Percentiles rank a stretch among this genome's conserved stretches.
These are phyloP conservation scores for Coemansia sp. DNA, from an alignment of 192 early-diverging fungal genomes.

Conservation along the genomic window DNA sequence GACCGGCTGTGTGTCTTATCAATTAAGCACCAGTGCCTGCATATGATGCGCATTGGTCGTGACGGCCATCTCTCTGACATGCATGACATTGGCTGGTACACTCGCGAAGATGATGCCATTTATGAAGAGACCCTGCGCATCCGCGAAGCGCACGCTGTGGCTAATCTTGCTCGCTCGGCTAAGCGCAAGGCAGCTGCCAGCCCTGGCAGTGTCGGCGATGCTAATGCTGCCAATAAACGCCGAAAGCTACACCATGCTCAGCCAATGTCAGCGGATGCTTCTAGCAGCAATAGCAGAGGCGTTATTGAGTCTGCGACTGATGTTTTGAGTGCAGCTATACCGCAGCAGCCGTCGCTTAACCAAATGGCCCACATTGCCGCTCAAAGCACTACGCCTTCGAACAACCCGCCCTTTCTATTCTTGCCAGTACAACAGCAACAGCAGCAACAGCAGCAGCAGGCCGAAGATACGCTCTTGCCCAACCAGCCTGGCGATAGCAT, in stretches of 20 bases:
- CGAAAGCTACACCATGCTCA: no score
- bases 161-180: not conserved
- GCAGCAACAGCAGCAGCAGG: constrained; percentile 3
- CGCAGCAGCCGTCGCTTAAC: no score
- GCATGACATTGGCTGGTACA: constrained; percentile 53
- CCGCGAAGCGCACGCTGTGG: constrained; percentile 23
- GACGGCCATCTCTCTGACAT: constrained; percentile 27
- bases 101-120: constrained; percentile 36
- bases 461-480: constrained; percentile 6
- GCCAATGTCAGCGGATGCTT: no score
- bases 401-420: not conserved
- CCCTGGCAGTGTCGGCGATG: constrained; percentile 16
- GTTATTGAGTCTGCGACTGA: no score
- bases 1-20: constrained; percentile 50
- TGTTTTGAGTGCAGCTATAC: no score
- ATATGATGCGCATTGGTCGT: constrained; percentile 26
- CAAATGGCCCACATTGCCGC: no score
- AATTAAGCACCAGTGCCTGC: constrained; percentile 49
- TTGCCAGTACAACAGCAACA: not conserved
- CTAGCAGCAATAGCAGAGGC: not conserved
- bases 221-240: no score
- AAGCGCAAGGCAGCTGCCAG: constrained; percentile 12
- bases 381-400: no score
- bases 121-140: constrained; percentile 28
- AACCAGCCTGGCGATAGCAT: constrained; percentile 1